These are phyloP conservation scores for Gaeumannomyces tritici DNA, from an alignment of 2,329 filamentous ascomycete species.

Conservation along the genomic window DNA sequence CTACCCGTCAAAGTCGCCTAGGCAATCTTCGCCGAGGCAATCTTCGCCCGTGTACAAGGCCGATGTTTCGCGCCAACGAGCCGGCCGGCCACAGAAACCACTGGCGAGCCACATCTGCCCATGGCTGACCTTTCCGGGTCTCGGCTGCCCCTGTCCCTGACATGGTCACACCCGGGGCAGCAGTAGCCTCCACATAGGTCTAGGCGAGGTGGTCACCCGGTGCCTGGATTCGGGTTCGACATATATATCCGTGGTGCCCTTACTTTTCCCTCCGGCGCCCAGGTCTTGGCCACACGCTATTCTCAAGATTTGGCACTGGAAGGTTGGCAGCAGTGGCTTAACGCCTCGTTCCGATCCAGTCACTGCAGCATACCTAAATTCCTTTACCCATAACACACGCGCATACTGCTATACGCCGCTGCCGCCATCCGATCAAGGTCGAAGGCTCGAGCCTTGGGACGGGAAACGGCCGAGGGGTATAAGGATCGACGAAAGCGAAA, in stretches of 20 bases:
- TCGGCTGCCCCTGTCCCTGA: background rate
- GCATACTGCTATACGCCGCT: background rate
- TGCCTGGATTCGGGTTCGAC: background rate
- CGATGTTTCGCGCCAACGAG: background rate
- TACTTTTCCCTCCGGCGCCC: background rate
- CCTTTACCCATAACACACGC: background rate
- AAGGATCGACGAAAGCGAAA: background rate
- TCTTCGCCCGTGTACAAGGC: background rate
- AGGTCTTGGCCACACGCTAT: background rate
- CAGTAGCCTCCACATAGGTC: background rate
- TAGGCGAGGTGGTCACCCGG: background rate
- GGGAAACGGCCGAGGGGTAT: no score
- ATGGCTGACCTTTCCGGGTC: background rate
- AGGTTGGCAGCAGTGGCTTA: background rate
- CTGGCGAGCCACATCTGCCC: no score
- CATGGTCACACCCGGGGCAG: background rate
- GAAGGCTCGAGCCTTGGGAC: background rate
- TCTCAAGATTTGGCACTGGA: background rate
- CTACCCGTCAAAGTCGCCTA: background rate
- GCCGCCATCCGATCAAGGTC: background rate
- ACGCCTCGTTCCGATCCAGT: no score
- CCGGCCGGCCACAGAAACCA: background rate
- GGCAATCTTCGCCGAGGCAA: background rate
- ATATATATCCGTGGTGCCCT: background rate
- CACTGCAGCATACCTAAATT: background rate